These are phyloP conservation scores for Pseudogymnoascus sp. DNA, from an alignment of 2,329 filamentous ascomycete species.

Conservation along the genomic window DNA sequence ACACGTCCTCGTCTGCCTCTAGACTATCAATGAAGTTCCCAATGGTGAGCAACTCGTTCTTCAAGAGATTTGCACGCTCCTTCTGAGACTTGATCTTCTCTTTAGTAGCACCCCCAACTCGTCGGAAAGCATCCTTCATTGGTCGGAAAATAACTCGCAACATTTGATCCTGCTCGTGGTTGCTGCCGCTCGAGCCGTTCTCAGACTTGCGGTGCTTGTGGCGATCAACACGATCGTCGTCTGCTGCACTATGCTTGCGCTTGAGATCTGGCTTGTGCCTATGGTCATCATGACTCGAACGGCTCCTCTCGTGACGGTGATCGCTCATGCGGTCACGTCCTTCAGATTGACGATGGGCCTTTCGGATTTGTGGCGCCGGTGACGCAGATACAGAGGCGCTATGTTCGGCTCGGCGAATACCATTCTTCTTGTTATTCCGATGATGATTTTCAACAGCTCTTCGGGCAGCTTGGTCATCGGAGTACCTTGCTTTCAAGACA, in stretches of 20 bases:
- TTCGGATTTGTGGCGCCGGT: conserved; percentile 52
- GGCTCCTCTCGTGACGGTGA: conserved; percentile 27
- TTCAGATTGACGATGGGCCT: conserved; percentile 32
- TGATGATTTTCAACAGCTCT: conserved; percentile 86
- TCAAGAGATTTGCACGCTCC: conserved; percentile 54
- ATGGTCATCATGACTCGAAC: conserved; percentile 18
- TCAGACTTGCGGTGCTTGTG: conserved; percentile 48
- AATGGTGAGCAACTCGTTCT: conserved; percentile 53
- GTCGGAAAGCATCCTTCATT: conserved; percentile 52
- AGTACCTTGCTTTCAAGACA: conserved; percentile 82
- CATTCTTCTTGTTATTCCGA: conserved; percentile 83
- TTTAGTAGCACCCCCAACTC: conserved; percentile 53
- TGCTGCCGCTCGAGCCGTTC: conserved; percentile 30
- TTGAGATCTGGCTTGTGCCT: conserved; percentile 41
- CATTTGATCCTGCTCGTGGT: conserved; percentile 31
- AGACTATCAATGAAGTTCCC: conserved; percentile 52
- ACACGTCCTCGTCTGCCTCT: conserved; percentile 20
- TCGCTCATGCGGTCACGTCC: conserved; percentile 43
- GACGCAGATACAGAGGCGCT: conserved; percentile 61
- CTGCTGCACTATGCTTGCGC: conserved; percentile 52
- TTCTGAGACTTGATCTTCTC: conserved; percentile 57
- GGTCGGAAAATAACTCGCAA: conserved; percentile 45
- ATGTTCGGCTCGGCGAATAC: conserved; percentile 53
- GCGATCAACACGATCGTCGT: conserved; percentile 44
- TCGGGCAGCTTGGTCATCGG: conserved; percentile 66